A percentile compares a stretch with the other conserved stretches of the same genome.
These are phyloP conservation scores for Fusarium solani-melongenae DNA, from an alignment of 2,329 filamentous ascomycete genomes.

Conservation along the genomic window DNA sequence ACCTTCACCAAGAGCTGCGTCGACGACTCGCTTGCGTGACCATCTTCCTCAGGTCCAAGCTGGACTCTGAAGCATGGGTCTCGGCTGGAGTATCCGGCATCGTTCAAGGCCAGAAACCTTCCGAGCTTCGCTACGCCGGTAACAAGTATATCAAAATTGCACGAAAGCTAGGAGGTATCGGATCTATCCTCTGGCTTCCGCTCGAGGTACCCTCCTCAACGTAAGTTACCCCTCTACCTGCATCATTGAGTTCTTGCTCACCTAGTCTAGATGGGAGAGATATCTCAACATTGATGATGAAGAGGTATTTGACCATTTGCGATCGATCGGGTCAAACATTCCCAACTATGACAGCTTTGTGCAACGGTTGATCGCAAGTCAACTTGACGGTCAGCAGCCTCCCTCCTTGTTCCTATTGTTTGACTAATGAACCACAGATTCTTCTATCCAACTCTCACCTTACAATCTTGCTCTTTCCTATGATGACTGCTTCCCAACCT, in stretches of 20 bases:
- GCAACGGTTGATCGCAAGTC: conserved; percentile 36
- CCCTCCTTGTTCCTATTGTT: fast-evolving
- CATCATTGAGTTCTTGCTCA: not conserved
- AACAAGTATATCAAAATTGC: conserved; percentile 51
- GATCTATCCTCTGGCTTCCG: conserved; percentile 48
- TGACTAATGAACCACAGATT: conserved; percentile 1
- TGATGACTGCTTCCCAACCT: conserved; percentile 37
- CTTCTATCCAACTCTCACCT: conserved; percentile 24
- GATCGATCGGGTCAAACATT: conserved; percentile 23
- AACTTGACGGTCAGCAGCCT: conserved; percentile 22
- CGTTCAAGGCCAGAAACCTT: conserved; percentile 35
- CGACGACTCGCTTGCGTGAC: conserved; percentile 45
- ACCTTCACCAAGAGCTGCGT: conserved; percentile 39
- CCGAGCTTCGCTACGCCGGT: conserved; percentile 46
- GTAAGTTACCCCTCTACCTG: conserved; percentile 29
- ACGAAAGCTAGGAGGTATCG: conserved; percentile 43
- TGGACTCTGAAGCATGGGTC: conserved; percentile 36
- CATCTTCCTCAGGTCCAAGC: conserved; percentile 44
- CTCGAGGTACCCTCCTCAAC: conserved; percentile 47
- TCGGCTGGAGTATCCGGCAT: conserved; percentile 34
- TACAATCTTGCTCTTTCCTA: conserved; percentile 42
- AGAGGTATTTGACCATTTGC: conserved; percentile 44
- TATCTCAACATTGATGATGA: conserved; percentile 50
- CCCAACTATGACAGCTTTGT: conserved; percentile 35
- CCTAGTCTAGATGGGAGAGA: conserved; percentile 43